Evolutionary conservation across 2,329 filamentous ascomycete genomes (phyloP), one percentile per base, ranked within the genome.

Genomic region (Cytospora leucostoma): DNA sequence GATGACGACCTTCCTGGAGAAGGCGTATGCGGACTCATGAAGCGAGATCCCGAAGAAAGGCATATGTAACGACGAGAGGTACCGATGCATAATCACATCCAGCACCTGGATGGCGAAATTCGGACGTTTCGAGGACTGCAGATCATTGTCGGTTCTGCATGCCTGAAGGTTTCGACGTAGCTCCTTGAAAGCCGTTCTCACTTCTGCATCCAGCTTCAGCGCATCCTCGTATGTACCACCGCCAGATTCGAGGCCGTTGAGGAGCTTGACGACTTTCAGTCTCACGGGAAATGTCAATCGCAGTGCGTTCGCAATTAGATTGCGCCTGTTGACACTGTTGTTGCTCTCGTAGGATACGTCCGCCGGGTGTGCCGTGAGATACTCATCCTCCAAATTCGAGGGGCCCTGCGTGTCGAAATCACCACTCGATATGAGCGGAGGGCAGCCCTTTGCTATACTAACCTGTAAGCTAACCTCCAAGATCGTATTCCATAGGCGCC

Each of bases 401-500:
- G 84, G 83, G 1, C 77, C 74, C 11, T 73, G 74, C 0, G 82
- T 81, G 62, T 87, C 83, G 61, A 79, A 85, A 59, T 84, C 79
- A 10, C 77, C 69, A 0, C 70, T 58, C 0, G 78, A 75, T 8
- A 85, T 72, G 8, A 84, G 72, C 2, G 82, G 81, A 2, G 79
- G 78, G 0, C 81, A 80, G 0, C 84, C 83, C 0, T 80, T 77
- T 62, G 83, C 80, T 32, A 84, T 72, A 21, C 80, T 78, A 1
- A 78, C 74, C 68, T 84, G 81, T 13, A 86, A 61, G n/a, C 80
- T 79, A 2, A 86, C 71, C 68, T 87, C 84, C 6, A 86, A 62
- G 12, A 85, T 78, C 0, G 82, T 84, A 7, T 80, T 79, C 85
- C 84, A 87, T 1, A 87, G 69, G 3, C 84, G 76, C 4, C 84